Percentiles rank a stretch among this genome's conserved stretches.
These are phyloP conservation scores for Lycium ferocissimum DNA, from an alignment of 257 asterid genomes.

Conservation along the genomic window DNA sequence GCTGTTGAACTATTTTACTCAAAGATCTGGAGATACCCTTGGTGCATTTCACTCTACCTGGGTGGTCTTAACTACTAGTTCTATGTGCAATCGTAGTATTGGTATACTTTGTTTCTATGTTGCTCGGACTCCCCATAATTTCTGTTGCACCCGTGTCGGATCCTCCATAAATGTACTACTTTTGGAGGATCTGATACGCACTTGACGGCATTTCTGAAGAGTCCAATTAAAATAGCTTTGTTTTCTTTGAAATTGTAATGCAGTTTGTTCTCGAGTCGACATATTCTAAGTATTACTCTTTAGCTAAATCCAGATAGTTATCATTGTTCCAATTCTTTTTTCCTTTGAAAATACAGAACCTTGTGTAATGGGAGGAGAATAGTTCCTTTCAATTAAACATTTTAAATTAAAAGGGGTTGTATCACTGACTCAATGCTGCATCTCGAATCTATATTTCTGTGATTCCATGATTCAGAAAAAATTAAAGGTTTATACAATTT, in stretches of 20 bases:
- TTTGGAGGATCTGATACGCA: no score
- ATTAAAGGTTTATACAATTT: background rate
- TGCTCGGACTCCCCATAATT: no score
- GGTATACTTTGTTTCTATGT: background rate
- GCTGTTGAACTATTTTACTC: slow-evolving; percentile 18
- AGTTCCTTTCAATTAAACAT: background rate
- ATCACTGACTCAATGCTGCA: slow-evolving; percentile 8
- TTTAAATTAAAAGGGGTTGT: background rate
- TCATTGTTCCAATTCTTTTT: background rate
- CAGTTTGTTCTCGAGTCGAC: background rate
- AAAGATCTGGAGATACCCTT: slow-evolving; percentile 1
- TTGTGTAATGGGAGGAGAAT: background rate
- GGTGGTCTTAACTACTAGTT: slow-evolving; percentile 12
- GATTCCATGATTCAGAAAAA: background rate
- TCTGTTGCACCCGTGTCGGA: no score
- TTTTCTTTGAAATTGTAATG: background rate
- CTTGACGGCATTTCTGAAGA: no score
- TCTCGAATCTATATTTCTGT: background rate
- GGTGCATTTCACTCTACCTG: background rate
- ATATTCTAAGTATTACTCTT: background rate
- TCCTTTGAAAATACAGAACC: background rate
- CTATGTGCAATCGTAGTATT: background rate
- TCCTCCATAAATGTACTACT: no score
- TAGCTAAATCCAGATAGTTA: background rate
- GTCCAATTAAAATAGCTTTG: no score